Evolutionary conservation across 2,329 filamentous ascomycete species (phyloP), one percentile per base, ranked within the genome.

Genomic region (Ceratocystis ficicola): DNA sequence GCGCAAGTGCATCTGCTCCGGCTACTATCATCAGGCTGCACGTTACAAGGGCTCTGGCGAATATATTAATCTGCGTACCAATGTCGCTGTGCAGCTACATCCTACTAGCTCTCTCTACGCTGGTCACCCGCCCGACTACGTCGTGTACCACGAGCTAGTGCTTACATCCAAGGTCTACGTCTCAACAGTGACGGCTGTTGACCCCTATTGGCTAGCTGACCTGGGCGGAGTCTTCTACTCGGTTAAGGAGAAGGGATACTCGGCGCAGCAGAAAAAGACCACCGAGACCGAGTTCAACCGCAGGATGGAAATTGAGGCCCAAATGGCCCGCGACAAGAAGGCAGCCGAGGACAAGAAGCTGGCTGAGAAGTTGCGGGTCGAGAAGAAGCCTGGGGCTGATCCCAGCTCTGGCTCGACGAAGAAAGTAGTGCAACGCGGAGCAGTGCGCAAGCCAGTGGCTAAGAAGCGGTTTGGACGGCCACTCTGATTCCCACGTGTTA

Each of bases 91-190:
- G 65, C 91, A 96, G 74, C 81, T 99, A 36, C 95, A 99, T 74
- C 94, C 94, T 1, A 99, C 94, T 0, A 92, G 87, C 69, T 90
- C 94, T 1, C 82, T 99, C 0, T 97, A 96, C 73, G 94, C 94
- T 1, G 94, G 94, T 3, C 95, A 96, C 75, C 83, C 96, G 28
- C 94, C 95, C 1, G 94, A 99, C 73, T 97, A 97, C 73, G 90
- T 99, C 64, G 86, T 99, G 52, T 99, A 99, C 76, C 94, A 99
- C 79, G 94, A 99, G 76, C 83, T 99, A 67, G 96, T 99, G 71
- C 84, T 99, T 68, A 99, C 94, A 0, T 90, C 87, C 66, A 96
- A 96, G 74, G 94, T 97, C 74, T 99, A 97, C 78, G 96, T 99
- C 86, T 95, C 90, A 2, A 96, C 90, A 3, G 94, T 99, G 8